These are phyloP conservation scores for Polyrhizophydium stewartii DNA, from an alignment of 371 early-diverging fungal species.

Conservation along the genomic window DNA sequence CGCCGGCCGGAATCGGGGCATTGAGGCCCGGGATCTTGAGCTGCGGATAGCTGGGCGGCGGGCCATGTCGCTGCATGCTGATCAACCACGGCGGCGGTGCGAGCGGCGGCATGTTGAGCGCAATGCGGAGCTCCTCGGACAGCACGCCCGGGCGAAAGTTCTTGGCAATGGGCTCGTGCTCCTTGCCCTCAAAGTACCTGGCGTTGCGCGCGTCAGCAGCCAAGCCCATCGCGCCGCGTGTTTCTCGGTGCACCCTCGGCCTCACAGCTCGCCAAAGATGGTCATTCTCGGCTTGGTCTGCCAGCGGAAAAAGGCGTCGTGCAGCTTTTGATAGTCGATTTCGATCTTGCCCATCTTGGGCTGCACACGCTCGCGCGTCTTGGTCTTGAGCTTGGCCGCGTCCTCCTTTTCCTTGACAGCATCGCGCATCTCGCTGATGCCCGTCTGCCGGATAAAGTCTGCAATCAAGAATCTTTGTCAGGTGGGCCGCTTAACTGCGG, in stretches of 20 bases:
- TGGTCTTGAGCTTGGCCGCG: slow-evolving; percentile 70
- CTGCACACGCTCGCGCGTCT: slow-evolving; percentile 81
- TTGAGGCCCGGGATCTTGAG: slow-evolving; percentile 95
- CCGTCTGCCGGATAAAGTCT: slow-evolving; percentile 95
- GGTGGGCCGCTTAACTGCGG: not conserved
- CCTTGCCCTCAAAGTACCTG: slow-evolving; percentile 96
- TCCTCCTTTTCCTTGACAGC: slow-evolving; percentile 86
- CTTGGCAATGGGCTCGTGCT: slow-evolving; percentile 86
- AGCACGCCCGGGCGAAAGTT: slow-evolving; percentile 87
- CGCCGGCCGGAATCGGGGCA: slow-evolving; percentile 95
- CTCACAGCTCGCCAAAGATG: slow-evolving; percentile 83
- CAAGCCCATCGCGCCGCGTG: no score
- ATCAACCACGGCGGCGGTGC: slow-evolving; percentile 98
- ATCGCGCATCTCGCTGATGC: slow-evolving; percentile 94
- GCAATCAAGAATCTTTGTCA: not conserved
- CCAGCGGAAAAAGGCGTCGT: slow-evolving; percentile 96
- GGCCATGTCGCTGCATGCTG: slow-evolving; percentile 98
- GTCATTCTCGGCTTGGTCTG: slow-evolving; percentile 85
- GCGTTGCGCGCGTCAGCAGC: not conserved
- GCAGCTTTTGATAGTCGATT: slow-evolving; percentile 93
- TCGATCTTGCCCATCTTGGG: slow-evolving; percentile 96
- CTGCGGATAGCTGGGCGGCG: slow-evolving; percentile 93
- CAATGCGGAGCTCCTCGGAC: slow-evolving; percentile 80
- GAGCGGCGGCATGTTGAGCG: slow-evolving; percentile 80
- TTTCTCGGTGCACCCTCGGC: no score